Conservation (phyloP, 257 asterid species). For the Haberlea rhodopensis region DNA sequence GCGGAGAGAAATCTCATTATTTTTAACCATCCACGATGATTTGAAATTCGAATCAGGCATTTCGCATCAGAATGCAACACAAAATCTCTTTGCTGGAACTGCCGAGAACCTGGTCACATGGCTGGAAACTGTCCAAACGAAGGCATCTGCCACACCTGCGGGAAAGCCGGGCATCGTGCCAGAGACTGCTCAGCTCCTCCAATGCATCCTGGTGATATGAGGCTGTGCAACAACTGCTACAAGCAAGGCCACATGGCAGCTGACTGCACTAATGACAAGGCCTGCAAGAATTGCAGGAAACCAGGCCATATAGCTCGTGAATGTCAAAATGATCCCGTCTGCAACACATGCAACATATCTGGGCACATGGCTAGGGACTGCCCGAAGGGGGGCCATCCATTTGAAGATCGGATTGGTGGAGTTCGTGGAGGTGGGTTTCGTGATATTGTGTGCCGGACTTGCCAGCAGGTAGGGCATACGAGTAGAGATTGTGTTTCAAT, state of each 20-base stretch:
- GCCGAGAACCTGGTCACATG: constrained; percentile 87
- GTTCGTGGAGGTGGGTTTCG: constrained; percentile 44
- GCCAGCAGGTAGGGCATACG: constrained; percentile 85
- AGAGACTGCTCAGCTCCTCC: constrained; percentile 61
- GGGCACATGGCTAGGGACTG: constrained; percentile 76
- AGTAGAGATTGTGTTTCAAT: constrained; percentile 68
- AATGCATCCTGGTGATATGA: constrained; percentile 62
- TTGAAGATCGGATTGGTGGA: constrained; percentile 61
- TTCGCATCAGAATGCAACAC: constrained; percentile 74
- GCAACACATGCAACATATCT: constrained; percentile 62
- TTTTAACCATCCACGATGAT: constrained; percentile 24
- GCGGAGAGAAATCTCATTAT: constrained; percentile 2
- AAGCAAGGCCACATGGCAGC: constrained; percentile 79
- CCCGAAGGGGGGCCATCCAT: constrained; percentile 47
- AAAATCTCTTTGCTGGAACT: constrained; percentile 78
- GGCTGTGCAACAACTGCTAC: constrained; percentile 80
- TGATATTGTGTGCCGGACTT: constrained; percentile 68
- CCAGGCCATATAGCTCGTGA: constrained; percentile 77
- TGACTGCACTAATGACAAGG: constrained; percentile 75
- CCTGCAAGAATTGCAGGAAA: constrained; percentile 76
- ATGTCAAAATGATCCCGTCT: constrained; percentile 64
- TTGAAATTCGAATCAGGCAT: constrained; percentile 48
- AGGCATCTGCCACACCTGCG: constrained; percentile 82
- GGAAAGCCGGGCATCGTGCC: constrained; percentile 80
- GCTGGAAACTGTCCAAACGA: constrained; percentile 78